Evolutionary conservation across 257 asterid species (phyloP).

Genomic region (Parsonsia alboflavescens): DNA sequence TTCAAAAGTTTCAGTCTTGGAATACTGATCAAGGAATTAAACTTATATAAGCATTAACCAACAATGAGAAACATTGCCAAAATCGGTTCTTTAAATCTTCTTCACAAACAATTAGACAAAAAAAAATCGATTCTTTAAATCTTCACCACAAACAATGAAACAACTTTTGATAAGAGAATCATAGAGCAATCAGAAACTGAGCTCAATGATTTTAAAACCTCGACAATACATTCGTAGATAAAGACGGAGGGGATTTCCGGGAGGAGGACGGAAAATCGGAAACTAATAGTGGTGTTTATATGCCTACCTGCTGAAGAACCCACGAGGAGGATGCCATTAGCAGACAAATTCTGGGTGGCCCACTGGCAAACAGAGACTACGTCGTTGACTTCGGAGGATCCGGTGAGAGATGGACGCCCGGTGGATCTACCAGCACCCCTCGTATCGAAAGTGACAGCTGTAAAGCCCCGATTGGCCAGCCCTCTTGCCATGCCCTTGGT

Average conservation of each 20-base stretch:
- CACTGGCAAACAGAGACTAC: constrained; percentile 69
- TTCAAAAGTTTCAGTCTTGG: no score
- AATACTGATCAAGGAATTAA: no score
- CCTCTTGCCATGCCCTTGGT: constrained; percentile 73
- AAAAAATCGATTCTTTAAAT: background rate
- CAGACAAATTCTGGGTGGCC: constrained; percentile 47
- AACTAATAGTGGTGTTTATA: no score
- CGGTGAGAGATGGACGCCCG: constrained; percentile 73
- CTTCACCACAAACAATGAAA: background rate
- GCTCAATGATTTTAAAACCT: background rate
- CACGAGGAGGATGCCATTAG: constrained; percentile 51
- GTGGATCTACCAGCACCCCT: constrained; percentile 84
- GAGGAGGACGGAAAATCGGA: background rate
- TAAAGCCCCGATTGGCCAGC: constrained; percentile 49
- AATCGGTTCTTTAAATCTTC: background rate
- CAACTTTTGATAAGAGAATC: background rate
- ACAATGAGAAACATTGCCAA: background rate
- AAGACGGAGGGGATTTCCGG: no score
- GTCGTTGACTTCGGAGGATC: constrained; percentile 69
- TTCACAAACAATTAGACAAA: no score
- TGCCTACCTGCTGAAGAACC: constrained; percentile 84
- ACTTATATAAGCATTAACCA: background rate
- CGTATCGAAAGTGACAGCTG: constrained; percentile 69
- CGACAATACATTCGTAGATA: no score
- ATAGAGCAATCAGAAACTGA: background rate